These are phyloP conservation scores for Pseudogymnoascus sp. DNA, from an alignment of 2,329 filamentous ascomycete species.

Conservation along the genomic window DNA sequence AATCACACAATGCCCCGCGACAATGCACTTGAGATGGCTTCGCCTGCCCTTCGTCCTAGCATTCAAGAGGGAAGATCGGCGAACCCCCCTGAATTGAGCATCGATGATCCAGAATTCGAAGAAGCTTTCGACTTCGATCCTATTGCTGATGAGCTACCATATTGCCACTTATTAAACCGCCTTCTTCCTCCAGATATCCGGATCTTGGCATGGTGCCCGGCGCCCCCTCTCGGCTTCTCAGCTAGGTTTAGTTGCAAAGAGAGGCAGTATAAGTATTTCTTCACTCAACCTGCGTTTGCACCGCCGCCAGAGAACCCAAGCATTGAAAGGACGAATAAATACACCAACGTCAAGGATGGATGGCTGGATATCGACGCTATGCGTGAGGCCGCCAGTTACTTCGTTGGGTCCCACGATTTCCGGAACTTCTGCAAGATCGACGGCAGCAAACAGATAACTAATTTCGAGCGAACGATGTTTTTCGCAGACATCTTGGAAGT, in stretches of 20 bases:
- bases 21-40: constrained; percentile 21
- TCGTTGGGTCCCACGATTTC: constrained; percentile 84
- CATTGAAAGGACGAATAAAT: constrained; percentile 25
- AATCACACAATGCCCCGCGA: constrained; percentile 23
- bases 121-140: constrained; percentile 47
- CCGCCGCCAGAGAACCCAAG: constrained; percentile 48
- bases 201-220: constrained; percentile 86
- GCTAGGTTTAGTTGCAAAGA: constrained; percentile 90
- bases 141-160: constrained; percentile 73
- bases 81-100: background rate
- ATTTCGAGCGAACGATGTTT: constrained; percentile 73
- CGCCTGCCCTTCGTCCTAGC: constrained; percentile 22
- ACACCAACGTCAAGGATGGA: constrained; percentile 47
- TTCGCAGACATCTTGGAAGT: constrained; percentile 72
- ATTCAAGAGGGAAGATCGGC: constrained; percentile 5
- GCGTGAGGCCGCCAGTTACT: constrained; percentile 70
- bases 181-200: constrained; percentile 85
- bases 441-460: constrained; percentile 77
- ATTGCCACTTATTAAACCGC: constrained; percentile 76
- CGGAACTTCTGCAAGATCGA: constrained; percentile 96
- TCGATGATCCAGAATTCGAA: constrained; percentile 16
- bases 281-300: constrained; percentile 83
- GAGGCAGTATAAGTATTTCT: constrained; percentile 92
- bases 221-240: constrained; percentile 71
- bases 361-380: constrained; percentile 86